Percentiles rank a stretch among this genome's conserved stretches.
These are phyloP conservation scores for Solanum chacoense DNA, from an alignment of 305 asterid species.

Conservation along the genomic window DNA sequence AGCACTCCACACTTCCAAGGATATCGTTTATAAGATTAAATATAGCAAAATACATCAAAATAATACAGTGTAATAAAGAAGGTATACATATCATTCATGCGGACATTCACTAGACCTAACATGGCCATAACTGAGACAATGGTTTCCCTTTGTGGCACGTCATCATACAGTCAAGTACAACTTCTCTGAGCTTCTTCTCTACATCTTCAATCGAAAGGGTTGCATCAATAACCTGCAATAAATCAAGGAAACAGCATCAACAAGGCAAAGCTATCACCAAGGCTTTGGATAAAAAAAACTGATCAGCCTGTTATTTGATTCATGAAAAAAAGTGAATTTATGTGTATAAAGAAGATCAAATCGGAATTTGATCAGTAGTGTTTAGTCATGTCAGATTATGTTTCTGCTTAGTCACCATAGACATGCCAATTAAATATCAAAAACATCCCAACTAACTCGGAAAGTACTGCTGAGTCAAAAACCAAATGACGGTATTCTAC, in stretches of 20 bases:
- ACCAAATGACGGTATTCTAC: background rate
- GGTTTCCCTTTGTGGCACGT: conserved; percentile 25
- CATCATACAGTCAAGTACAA: conserved; percentile 9
- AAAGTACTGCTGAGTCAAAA: background rate
- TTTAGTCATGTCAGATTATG: background rate
- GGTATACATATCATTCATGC: background rate
- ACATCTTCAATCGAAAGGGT: conserved; percentile 20
- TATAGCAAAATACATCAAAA: background rate
- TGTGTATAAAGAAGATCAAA: background rate
- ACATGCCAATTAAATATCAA: background rate
- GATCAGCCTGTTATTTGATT: background rate
- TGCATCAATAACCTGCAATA: conserved; percentile 26
- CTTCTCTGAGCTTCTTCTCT: conserved; percentile 13
- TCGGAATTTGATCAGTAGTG: background rate
- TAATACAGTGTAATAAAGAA: background rate
- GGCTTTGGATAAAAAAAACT: too few relatives aligned
- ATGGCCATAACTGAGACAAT: conserved; percentile 22
- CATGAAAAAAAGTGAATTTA: background rate
- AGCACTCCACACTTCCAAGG: background rate
- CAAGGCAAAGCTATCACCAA: background rate
- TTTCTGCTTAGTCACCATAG: background rate
- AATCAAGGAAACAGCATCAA: background rate
- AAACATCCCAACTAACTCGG: background rate
- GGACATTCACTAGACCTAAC: background rate
- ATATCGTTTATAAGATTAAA: background rate